Evolutionary conservation across 1,139 yeast species (phyloP).

Genomic region (Arxiozyma heterogenica): DNA sequence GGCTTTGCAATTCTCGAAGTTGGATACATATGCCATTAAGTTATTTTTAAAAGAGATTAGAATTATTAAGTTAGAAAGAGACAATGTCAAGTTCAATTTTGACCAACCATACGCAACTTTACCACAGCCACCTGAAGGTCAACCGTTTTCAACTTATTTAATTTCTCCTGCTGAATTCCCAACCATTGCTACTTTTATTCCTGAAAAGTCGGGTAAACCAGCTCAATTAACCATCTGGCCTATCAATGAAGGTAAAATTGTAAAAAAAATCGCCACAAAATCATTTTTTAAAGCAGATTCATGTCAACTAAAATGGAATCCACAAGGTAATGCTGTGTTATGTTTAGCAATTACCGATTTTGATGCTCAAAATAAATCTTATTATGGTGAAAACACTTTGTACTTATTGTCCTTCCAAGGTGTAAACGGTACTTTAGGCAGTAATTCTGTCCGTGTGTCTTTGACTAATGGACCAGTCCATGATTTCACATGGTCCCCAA

Average conservation of each 20-base stretch:
- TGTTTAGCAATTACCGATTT: slow-evolving; percentile 95
- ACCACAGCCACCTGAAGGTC: slow-evolving; percentile 44
- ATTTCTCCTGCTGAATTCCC: slow-evolving; percentile 87
- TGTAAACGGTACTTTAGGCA: slow-evolving; percentile 70
- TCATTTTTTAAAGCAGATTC: slow-evolving; percentile 93
- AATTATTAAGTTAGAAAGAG: slow-evolving; percentile 44
- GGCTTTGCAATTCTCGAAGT: slow-evolving; percentile 35
- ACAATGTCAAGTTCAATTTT: slow-evolving; percentile 33
- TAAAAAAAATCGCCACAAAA: slow-evolving; percentile 76
- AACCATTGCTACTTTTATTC: slow-evolving; percentile 83
- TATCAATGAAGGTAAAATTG: slow-evolving; percentile 55
- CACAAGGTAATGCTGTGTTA: slow-evolving; percentile 84
- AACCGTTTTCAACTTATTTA: slow-evolving; percentile 44
- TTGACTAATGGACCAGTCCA: slow-evolving; percentile 93
- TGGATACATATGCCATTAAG: slow-evolving; percentile 28
- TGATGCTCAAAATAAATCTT: slow-evolving; percentile 85
- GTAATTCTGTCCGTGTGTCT: slow-evolving; percentile 80
- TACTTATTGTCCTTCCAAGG: slow-evolving; percentile 50
- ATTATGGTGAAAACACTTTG: slow-evolving; percentile 93
- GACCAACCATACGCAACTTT: slow-evolving; percentile 54
- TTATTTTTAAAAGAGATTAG: slow-evolving; percentile 25
- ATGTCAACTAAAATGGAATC: slow-evolving; percentile 89
- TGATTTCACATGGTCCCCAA: slow-evolving; percentile 96
- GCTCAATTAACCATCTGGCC: slow-evolving; percentile 75
- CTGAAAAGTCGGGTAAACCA: slow-evolving; percentile 78